Evolutionary conservation across 208 protist genomes (phyloP), one percentile per base, ranked within the genome.

Genomic region (Leishmania gerbilli): DNA sequence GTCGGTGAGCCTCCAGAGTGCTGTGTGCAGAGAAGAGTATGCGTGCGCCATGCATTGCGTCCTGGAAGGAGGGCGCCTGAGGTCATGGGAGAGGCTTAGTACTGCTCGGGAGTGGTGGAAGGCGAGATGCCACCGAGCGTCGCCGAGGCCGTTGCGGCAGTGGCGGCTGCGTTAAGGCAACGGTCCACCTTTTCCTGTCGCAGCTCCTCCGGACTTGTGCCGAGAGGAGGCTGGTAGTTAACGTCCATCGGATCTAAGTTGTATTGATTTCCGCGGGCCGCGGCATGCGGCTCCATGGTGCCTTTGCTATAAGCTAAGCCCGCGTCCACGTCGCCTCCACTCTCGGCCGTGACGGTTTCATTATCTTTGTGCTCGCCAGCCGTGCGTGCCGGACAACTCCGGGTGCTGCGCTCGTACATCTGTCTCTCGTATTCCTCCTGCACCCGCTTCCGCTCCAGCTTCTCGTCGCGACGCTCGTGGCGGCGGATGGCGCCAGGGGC

Each of bases 161-260:
- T 34, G 11, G 83, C 74, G 19, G 72, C 71, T 2, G 84, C 77
- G 51, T 58, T 49, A 13, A 84, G 74, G 42, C 88, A 84, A 62
- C 90, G 81, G 47, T 76, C 56, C 21, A 87, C 56, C 69, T 92
- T 88, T 67, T 88, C 84, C 74, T 85, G 84, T 72, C 90, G 90
- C 65, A 93, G 85, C 71, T 79, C 87, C 72, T 92, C 88, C 15
- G 92, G 94, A 79, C 93, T 89, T 17, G 92, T 92, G 47, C 94
- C 94, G 34, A 96, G 89, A 51, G 94, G 91, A 7, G 94, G 94
- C 85, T 97, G 94, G 76, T 95, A 92, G 77, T 87, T 89, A 0
- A 76, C 81, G 58, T 88, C 80, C 60, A 58, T 80, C 75, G 82
- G 80, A 76, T 94, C 84, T 79, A 75, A 77, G 76, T 88, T 82